Evolutionary conservation across 345 rosid genomes (phyloP).

Genomic region (Eucalyptus sideroxylon): DNA sequence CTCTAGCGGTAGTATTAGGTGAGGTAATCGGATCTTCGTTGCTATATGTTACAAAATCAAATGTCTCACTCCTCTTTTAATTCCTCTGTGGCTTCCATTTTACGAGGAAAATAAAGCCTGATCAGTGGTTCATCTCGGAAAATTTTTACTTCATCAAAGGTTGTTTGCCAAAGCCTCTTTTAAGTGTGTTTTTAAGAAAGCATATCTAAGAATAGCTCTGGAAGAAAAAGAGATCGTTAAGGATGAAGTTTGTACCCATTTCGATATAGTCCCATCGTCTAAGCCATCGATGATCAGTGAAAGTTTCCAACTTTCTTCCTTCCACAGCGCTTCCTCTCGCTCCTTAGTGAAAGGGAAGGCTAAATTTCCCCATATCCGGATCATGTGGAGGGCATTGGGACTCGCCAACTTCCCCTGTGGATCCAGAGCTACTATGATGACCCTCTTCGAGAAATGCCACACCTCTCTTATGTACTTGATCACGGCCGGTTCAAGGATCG

Average conservation of each 20-base stretch:
- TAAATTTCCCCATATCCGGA: conserved; percentile 12
- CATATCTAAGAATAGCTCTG: not conserved
- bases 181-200: not conserved
- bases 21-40: not conserved
- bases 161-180: not conserved
- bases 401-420: conserved; percentile 6
- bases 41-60: not conserved
- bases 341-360: conserved; percentile 12
- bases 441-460: conserved; percentile 8
- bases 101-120: not conserved
- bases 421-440: conserved; percentile 14
- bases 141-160: not conserved
- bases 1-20: not conserved
- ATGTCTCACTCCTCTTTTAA: not conserved
- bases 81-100: not conserved
- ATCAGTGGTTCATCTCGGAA: not conserved
- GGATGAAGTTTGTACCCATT: conserved; percentile 7
- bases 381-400: conserved; percentile 13
- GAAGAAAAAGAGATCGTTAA: not conserved
- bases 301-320: conserved; percentile 8
- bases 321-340: conserved; percentile 14
- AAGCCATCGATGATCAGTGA: conserved; percentile 12
- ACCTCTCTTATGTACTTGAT: conserved; percentile 15
- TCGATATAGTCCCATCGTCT: not conserved
- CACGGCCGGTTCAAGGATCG: conserved; percentile 7